Evolutionary conservation across 495 filamentous ascomycete species (phyloP).

Genomic region (Neurospora intermedia): DNA sequence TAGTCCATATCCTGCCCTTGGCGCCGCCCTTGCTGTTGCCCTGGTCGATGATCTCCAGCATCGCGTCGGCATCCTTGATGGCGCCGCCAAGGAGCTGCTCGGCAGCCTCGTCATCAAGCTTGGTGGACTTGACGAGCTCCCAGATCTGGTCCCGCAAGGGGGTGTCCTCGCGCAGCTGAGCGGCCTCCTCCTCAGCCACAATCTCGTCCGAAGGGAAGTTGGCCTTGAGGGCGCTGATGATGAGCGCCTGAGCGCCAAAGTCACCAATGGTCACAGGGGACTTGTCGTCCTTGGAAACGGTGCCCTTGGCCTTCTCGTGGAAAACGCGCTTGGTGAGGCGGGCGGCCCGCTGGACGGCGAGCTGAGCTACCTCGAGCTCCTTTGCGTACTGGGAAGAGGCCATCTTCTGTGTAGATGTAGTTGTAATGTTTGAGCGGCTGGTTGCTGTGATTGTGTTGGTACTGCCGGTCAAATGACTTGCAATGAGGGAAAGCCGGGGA

Average conservation of each 20-base stretch:
- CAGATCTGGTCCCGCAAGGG: conserved; percentile 64
- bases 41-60: conserved; percentile 78
- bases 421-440: background rate
- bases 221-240: conserved; percentile 77
- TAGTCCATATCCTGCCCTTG: conserved; percentile 83
- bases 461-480: conserved; percentile 5
- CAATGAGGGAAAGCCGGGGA: conserved; percentile 13
- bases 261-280: conserved; percentile 97
- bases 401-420: conserved; percentile 6
- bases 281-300: conserved; percentile 83
- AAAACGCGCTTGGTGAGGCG: conserved; percentile 89
- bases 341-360: conserved; percentile 83
- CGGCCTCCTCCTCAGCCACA: conserved; percentile 90
- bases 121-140: conserved; percentile 62
- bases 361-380: conserved; percentile 77
- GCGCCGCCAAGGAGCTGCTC: conserved; percentile 50
- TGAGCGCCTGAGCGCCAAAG: conserved; percentile 93
- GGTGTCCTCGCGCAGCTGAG: conserved; percentile 57
- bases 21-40: conserved; percentile 72
- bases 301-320: conserved; percentile 84
- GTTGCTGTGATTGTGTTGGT: background rate
- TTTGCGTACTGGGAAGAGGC: conserved; percentile 45
- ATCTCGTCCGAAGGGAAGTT: conserved; percentile 88
- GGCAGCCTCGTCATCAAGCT: conserved; percentile 57
- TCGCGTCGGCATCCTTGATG: conserved; percentile 55